Percentiles rank a stretch among this genome's conserved stretches.
Evolutionary conservation across 495 filamentous ascomycete genomes (phyloP).

Genomic region (Penicillium waksmanii): DNA sequence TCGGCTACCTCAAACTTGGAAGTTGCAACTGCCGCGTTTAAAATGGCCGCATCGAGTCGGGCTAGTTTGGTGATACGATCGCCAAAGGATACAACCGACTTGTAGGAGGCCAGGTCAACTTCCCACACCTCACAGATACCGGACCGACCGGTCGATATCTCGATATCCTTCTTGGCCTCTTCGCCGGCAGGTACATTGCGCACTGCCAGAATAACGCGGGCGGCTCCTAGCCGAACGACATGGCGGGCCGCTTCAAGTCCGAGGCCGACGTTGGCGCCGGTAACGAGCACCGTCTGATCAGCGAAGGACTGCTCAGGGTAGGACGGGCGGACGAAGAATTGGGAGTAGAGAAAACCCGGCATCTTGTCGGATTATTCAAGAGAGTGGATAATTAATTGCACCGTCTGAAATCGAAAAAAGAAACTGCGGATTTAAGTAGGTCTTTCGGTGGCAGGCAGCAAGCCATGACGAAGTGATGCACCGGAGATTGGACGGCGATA

Average conservation of each 20-base stretch:
- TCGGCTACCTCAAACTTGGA: conserved; percentile 30
- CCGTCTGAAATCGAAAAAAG: too few species aligned
- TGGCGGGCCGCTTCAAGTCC: conserved; percentile 53
- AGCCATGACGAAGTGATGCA: too few species aligned
- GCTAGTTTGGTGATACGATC: conserved; percentile 35
- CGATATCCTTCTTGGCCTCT: conserved; percentile 38
- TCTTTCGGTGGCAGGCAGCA: too few species aligned
- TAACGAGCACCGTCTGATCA: conserved; percentile 54
- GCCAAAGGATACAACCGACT: conserved; percentile 44
- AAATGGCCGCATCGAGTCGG: conserved; percentile 44
- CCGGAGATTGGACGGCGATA: too few species aligned
- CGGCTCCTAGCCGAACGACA: conserved; percentile 48
- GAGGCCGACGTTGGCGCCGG: conserved; percentile 56
- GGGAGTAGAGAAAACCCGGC: conserved; percentile 44
- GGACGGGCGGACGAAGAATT: conserved; percentile 45
- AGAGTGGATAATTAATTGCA: too few species aligned
- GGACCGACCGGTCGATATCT: conserved; percentile 29
- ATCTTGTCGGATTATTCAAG: too few species aligned
- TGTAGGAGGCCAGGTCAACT: conserved; percentile 53
- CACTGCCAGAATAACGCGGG: conserved; percentile 57
- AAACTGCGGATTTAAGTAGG: too few species aligned
- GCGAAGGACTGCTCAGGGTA: conserved; percentile 41
- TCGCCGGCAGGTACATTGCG: conserved; percentile 53
- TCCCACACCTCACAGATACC: conserved; percentile 55
- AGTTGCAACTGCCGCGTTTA: conserved; percentile 50